phyloP scores from a whole-genome alignment of 163 green algal genomes.

The Scenedesmus sp. region DNA sequence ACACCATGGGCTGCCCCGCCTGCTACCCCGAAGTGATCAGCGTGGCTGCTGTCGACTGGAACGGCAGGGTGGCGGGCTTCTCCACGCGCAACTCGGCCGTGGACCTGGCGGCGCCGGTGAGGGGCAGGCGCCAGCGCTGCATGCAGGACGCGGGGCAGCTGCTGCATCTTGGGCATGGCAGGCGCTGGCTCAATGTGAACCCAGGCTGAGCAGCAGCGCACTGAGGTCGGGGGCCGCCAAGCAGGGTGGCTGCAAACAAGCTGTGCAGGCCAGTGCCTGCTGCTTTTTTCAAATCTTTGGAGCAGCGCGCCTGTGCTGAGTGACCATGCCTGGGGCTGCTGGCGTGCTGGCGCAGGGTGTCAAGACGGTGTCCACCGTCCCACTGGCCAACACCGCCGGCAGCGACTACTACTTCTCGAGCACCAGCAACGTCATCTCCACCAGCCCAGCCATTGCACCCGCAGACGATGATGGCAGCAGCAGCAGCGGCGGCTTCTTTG shows the following conservation, averaged over 20 bases:
- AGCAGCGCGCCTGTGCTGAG: neutral
- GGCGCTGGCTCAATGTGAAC: too few species aligned
- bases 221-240: too few species aligned
- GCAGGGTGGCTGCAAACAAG: too few species aligned
- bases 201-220: too few species aligned
- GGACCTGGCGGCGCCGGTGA: slow-evolving; percentile 15
- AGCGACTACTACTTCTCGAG: slow-evolving; percentile 16
- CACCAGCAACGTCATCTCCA: neutral
- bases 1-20: slow-evolving; percentile 25
- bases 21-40: slow-evolving; percentile 34
- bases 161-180: too few species aligned
- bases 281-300: too few species aligned
- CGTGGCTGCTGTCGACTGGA: slow-evolving; percentile 33
- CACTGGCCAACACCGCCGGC: neutral
- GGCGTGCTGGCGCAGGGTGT: neutral
- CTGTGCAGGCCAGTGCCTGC: too few species aligned
- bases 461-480: neutral
- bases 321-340: neutral
- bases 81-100: slow-evolving; percentile 31
- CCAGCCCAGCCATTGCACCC: neutral
- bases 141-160: too few species aligned
- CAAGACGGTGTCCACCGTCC: slow-evolving; percentile 9
- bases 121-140: neutral
- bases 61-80: slow-evolving; percentile 21
- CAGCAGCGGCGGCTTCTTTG: neutral